Conservation (phyloP, 345 rosid species). For the Populus nigra region DNA sequence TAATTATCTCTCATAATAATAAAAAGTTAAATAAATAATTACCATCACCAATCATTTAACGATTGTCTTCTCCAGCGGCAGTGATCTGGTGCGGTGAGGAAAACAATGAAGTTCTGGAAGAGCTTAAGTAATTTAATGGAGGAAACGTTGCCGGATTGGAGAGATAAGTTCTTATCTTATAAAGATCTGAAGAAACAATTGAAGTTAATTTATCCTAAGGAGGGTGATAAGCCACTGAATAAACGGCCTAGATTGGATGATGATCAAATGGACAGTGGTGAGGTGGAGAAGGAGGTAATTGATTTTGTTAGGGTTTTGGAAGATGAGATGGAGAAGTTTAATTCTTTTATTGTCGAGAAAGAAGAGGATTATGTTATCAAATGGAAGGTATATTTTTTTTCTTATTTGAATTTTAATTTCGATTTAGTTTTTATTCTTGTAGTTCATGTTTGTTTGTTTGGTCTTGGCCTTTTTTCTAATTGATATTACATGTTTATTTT, state of each 20-base stretch:
- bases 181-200: constrained; percentile 86
- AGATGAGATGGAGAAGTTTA: constrained; percentile 89
- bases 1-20: neutral
- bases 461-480: neutral
- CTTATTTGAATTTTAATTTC: neutral
- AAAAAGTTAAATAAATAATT: neutral
- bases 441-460: too few species aligned
- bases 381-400: constrained; percentile 55
- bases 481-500: neutral
- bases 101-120: constrained; percentile 81
- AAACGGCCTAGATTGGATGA: constrained; percentile 15
- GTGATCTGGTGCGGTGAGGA: neutral
- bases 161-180: constrained; percentile 87
- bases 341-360: constrained; percentile 78
- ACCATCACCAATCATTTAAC: neutral
- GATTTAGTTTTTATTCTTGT: too few species aligned
- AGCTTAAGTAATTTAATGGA: constrained; percentile 89
- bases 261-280: constrained; percentile 19
- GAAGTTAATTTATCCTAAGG: constrained; percentile 60
- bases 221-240: constrained; percentile 40
- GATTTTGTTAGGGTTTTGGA: constrained; percentile 71
- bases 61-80: constrained; percentile 3
- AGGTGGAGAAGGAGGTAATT: constrained; percentile 63
- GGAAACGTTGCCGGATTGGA: constrained; percentile 92
- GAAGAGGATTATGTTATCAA: constrained; percentile 94